Conservation (phyloP, 2,329 filamentous ascomycete genomes). For the Cytospora piceicola region DNA sequence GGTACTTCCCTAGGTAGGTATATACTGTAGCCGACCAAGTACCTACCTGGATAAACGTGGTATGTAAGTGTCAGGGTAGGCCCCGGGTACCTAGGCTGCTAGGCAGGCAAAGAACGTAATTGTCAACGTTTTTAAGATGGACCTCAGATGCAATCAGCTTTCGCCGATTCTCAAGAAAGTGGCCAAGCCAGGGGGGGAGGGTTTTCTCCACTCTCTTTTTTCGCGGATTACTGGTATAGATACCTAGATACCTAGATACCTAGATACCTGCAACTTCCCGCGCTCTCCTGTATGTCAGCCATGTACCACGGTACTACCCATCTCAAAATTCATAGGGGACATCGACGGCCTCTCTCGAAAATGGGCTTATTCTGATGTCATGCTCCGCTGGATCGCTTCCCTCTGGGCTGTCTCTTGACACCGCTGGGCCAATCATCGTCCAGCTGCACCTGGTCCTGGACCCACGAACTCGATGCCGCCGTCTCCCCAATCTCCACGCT, state of each 20-base stretch:
- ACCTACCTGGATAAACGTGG: not conserved
- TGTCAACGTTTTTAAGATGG: not conserved
- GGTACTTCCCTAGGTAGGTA: too few relatives aligned
- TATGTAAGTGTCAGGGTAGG: too few relatives aligned
- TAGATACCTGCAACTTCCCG: not conserved
- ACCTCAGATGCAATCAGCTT: not conserved
- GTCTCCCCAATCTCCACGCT: conserved; percentile 1
- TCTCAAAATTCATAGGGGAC: not conserved
- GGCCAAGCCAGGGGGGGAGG: too few relatives aligned
- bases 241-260: too few relatives aligned
- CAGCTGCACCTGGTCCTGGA: not conserved
- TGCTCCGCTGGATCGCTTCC: not conserved
- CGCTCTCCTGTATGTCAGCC: too few relatives aligned
- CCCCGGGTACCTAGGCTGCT: too few relatives aligned
- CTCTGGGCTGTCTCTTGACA: not conserved
- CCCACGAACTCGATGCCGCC: conserved; percentile 1
- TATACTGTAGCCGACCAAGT: not conserved
- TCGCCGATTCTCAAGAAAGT: not conserved
- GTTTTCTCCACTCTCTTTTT: not conserved
- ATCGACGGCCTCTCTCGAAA: not conserved
- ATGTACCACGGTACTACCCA: not conserved
- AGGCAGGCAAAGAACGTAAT: not conserved
- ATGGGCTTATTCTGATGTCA: conserved; percentile 1
- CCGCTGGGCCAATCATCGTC: not conserved
- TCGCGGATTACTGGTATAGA: not conserved